Conservation (phyloP, 352 stramenopile species). For the Pythium sp. region DNA sequence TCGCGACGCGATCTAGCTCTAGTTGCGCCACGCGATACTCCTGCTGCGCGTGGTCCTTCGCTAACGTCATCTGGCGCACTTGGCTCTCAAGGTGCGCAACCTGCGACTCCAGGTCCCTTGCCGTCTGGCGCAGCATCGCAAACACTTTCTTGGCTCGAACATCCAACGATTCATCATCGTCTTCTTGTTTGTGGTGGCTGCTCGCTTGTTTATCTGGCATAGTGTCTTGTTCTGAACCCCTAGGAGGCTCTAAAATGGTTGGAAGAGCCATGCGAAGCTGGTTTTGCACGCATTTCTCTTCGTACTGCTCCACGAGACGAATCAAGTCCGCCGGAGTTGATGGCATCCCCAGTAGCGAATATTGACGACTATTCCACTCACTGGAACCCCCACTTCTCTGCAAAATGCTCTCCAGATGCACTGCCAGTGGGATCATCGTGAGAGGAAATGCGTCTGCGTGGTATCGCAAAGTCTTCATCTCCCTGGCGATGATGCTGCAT, state of each 20-base stretch:
- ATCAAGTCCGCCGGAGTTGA: slow-evolving; percentile 11
- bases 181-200: not conserved
- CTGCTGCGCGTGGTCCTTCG: slow-evolving; percentile 22
- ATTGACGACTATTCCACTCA: not conserved
- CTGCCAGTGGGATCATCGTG: slow-evolving; percentile 8
- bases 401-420: not conserved
- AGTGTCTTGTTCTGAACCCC: not conserved
- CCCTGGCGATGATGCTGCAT: not conserved
- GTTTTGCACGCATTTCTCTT: slow-evolving; percentile 1
- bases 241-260: not conserved
- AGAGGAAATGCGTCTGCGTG: slow-evolving; percentile 2
- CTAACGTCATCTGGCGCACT: slow-evolving; percentile 21
- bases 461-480: not conserved
- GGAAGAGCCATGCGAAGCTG: slow-evolving; percentile 11
- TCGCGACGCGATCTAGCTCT: slow-evolving; percentile 25
- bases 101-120: slow-evolving; percentile 25
- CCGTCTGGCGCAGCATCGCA: slow-evolving; percentile 24
- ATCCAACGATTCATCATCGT: slow-evolving; percentile 11
- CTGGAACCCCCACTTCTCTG: not conserved
- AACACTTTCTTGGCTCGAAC: slow-evolving; percentile 27
- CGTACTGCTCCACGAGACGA: slow-evolving; percentile 16
- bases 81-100: slow-evolving; percentile 27
- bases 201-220: not conserved
- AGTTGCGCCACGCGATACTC: slow-evolving; percentile 29
- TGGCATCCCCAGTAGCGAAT: slow-evolving; percentile 13